Evolutionary conservation across 1,284 basidiomycete species (phyloP), one percentile per base, ranked within the genome.

Genomic region (Inonotus hispidus): DNA sequence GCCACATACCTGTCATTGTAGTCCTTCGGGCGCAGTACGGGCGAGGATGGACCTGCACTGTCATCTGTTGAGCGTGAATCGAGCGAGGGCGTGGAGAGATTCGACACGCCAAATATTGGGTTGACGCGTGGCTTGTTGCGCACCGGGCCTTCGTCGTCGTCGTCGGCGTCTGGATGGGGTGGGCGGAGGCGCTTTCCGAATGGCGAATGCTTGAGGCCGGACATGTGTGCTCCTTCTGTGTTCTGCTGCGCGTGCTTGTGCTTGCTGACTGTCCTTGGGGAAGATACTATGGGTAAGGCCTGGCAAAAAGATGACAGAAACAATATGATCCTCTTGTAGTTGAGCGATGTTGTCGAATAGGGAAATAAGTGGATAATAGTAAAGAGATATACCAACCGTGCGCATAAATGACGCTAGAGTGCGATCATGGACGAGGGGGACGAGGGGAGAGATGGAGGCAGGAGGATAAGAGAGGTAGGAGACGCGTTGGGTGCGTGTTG

Each of bases 111-210:
- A 68, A 83, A 84, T 56, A 84, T 78, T 25, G 80, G 75, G 59
- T 83, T 82, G 47, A 81, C 75, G 62, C 82, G 77, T 59, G 77
- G 80, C 53, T 81, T 76, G 66, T 74, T 82, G 66, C 81, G 75
- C 62, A 78, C 74, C 3, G 80, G 81, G 14, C 58, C 58, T 8
- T 63, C 64, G 38, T 58, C 72, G 47, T 49, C 47, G 63, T 85
- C 83, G 29, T 79, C 76, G 32, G 80, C 70, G 53, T 81, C 82
- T 64, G 75, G 77, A 62, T 87, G 83, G 3, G 84, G 79, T 23
- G 85, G 85, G 56, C 87, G 83, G 25, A 90, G 78, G 37, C 88
- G 83, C 70, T 90, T 90, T 45, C 87, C 88, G 73, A 88, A 90
- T 0, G 85, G 86, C 66, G 88, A 89, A 74, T 90, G 88, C 77